Evolutionary conservation across 192 early-diverging fungal species (phyloP), one percentile per base, ranked within the genome.

Genomic region (Entophlyctis luteolus): DNA sequence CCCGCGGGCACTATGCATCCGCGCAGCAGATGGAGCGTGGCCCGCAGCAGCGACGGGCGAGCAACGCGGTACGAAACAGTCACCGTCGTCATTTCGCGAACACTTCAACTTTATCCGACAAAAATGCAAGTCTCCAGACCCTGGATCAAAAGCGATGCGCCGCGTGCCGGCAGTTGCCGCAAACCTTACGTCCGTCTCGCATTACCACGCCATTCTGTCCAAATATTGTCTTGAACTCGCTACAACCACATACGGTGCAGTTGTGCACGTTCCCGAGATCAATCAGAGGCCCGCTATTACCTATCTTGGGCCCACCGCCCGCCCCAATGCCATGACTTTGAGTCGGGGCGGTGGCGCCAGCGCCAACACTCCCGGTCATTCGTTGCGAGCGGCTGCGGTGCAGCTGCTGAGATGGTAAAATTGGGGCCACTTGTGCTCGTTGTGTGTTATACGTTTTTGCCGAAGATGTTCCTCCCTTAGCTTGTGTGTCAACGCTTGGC

Each of bases 91-190:
- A n/a, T n/a, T n/a, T n/a, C n/a, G n/a, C n/a, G n/a, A n/a, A n/a
- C n/a, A n/a, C n/a, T n/a, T n/a, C n/a, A n/a, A n/a, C n/a, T n/a
- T n/a, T n/a, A n/a, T n/a, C n/a, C n/a, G n/a, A 77, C 0, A 82
- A 79, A 29, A 70, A 75, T 46, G 82, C 48, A 70, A 84, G 78
- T 68, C 82, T 75, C 20, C 81, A 49, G 58, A 84, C 83, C 66
- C 78, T 81, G 27, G 75, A 0, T 16, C 16, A 46, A 46, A n/a
- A 16, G 22, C 22, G 45, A 42, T 42, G 39, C 39, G 39, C n/a
- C 25, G 62, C 48, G 55, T 71, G 70, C 62, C 55, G 55, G 42
- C 70, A 71, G 31, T 71, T 71, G 25, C 55, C 70, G 60, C 70
- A 71, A 29, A 63, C 55, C 28, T 55, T 55, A 46, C 47, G 42